A percentile compares a stretch with the other conserved stretches of the same genome.
phyloP scores from a whole-genome alignment of 2,329 filamentous ascomycete genomes.

The Blastomyces parvus region DNA sequence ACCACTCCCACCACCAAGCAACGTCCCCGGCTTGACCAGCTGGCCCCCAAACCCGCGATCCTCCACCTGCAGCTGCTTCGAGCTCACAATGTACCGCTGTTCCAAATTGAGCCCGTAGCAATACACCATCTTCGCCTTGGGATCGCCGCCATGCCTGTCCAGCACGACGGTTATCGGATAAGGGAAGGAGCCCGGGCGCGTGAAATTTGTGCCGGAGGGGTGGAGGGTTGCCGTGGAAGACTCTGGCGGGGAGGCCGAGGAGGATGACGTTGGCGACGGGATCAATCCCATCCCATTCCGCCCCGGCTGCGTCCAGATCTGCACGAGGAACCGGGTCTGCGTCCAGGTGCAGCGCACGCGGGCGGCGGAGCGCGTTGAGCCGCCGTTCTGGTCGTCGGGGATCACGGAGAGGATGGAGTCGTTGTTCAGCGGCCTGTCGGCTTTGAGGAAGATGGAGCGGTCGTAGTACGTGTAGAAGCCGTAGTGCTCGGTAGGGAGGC shows the following conservation, averaged over 20 bases:
- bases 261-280: conserved; percentile 16
- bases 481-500: conserved; percentile 72
- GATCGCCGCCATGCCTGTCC: conserved; percentile 50
- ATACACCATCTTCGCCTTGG: conserved; percentile 48
- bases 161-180: conserved; percentile 52
- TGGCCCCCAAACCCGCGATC: conserved; percentile 42
- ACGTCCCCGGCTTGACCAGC: conserved; percentile 43
- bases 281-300: conserved; percentile 25
- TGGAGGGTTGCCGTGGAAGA: conserved; percentile 14
- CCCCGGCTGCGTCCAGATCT: conserved; percentile 49
- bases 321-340: conserved; percentile 52
- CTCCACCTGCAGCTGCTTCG: conserved; percentile 44
- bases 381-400: conserved; percentile 43
- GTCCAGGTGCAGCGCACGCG: conserved; percentile 48
- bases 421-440: conserved; percentile 41
- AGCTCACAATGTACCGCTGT: conserved; percentile 36
- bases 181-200: conserved; percentile 49
- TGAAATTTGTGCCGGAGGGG: conserved; percentile 38
- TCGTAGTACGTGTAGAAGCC: conserved; percentile 91
- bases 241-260: conserved; percentile 22
- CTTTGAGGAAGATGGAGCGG: conserved; percentile 72
- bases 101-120: conserved; percentile 49
- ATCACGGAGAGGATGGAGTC: conserved; percentile 29
- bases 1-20: conserved; percentile 26
- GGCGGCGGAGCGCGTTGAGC: conserved; percentile 39